phyloP scores from a whole-genome alignment of 805 yeast genomes.

The Teunomyces aglyptinius region DNA sequence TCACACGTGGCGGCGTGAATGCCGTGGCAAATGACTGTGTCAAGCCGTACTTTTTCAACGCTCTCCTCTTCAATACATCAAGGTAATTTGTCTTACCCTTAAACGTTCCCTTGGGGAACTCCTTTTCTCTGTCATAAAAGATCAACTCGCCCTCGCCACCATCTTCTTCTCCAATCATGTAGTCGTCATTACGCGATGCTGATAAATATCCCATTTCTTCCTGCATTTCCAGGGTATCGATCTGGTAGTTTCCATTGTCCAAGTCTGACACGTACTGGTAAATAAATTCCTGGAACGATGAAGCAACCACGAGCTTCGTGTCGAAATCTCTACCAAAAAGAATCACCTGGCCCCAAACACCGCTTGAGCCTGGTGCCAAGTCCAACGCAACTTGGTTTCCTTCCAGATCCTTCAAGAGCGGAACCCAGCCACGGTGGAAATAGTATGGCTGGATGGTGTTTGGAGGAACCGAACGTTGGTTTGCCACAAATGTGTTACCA shows the following conservation, averaged over 20 bases:
- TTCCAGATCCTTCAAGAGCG: conserved; percentile 79
- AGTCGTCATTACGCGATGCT: conserved; percentile 37
- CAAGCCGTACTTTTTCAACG: conserved; percentile 40
- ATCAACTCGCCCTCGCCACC: conserved; percentile 44
- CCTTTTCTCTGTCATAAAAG: conserved; percentile 36
- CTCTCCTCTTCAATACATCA: conserved; percentile 41
- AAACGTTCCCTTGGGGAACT: conserved; percentile 28
- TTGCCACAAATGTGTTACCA: conserved; percentile 26
- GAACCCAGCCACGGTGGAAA: conserved; percentile 66
- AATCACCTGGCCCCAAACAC: conserved; percentile 88
- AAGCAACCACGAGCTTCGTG: conserved; percentile 78
- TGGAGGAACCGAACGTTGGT: conserved; percentile 39
- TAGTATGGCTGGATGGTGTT: conserved; percentile 36
- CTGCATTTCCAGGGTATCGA: conserved; percentile 31
- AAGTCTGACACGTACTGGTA: conserved; percentile 38
- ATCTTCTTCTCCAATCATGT: conserved; percentile 44
- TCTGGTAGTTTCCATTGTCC: conserved; percentile 40
- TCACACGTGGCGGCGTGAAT: conserved; percentile 33
- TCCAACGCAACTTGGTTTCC: conserved; percentile 94
- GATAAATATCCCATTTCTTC: conserved; percentile 39
- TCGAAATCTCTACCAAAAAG: conserved; percentile 93
- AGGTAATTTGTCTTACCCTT: conserved; percentile 34
- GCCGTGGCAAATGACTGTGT: conserved; percentile 36
- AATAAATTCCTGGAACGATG: conserved; percentile 37
- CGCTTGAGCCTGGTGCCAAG: conserved; percentile 62